Conservation (phyloP, 1,284 basidiomycete species). For the Schizophyllum commune region DNA sequence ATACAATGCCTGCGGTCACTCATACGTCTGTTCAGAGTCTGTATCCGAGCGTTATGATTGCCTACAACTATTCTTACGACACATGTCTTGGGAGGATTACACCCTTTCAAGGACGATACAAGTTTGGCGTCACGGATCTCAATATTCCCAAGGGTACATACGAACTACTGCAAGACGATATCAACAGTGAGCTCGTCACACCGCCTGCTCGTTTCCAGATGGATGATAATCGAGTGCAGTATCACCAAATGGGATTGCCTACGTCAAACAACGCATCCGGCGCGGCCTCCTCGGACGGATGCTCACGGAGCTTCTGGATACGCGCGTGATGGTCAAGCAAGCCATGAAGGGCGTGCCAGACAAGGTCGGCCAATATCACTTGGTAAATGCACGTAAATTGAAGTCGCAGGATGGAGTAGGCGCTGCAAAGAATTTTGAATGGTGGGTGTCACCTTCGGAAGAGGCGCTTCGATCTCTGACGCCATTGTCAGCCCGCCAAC, state of each 20-base stretch:
- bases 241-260: slow-evolving; percentile 91
- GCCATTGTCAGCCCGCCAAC: slow-evolving; percentile 49
- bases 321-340: slow-evolving; percentile 96
- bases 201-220: neutral
- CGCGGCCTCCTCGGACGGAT: slow-evolving; percentile 86
- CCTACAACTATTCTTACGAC: slow-evolving; percentile 96
- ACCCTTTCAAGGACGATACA: slow-evolving; percentile 81
- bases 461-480: neutral
- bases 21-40: slow-evolving; percentile 47
- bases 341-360: slow-evolving; percentile 85
- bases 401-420: slow-evolving; percentile 32
- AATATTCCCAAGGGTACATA: slow-evolving; percentile 65
- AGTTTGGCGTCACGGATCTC: slow-evolving; percentile 82
- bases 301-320: slow-evolving; percentile 89
- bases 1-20: neutral
- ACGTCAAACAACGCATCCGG: slow-evolving; percentile 81
- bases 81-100: slow-evolving; percentile 89
- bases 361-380: slow-evolving; percentile 44
- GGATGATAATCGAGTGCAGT: slow-evolving; percentile 41
- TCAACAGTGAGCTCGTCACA: slow-evolving; percentile 48
- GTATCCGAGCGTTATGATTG: slow-evolving; percentile 97
- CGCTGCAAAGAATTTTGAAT: slow-evolving; percentile 47
- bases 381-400: neutral
- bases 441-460: neutral
- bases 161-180: slow-evolving; percentile 61